Evolutionary conservation across 208 protist species (phyloP).

Genomic region (Hexamita inflata): DNA sequence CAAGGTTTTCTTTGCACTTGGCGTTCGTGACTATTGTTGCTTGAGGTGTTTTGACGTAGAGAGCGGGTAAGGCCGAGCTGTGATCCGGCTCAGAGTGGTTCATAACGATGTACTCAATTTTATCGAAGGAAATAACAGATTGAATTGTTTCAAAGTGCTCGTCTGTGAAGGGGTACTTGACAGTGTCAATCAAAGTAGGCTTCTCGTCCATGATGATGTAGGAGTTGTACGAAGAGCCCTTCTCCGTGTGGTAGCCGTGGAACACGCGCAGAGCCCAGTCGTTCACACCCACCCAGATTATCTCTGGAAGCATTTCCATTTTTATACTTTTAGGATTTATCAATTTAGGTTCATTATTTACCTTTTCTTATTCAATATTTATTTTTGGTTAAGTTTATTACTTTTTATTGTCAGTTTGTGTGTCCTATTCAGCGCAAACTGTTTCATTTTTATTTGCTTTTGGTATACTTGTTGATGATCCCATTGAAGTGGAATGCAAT

Average conservation of each 20-base stretch:
- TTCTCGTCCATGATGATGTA: slow-evolving; percentile 6
- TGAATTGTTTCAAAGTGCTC: not conserved
- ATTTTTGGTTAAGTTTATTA: no score
- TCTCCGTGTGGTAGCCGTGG: slow-evolving; percentile 17
- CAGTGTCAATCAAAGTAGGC: slow-evolving; percentile 21
- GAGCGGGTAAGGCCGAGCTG: not conserved
- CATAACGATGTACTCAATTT: slow-evolving; percentile 19
- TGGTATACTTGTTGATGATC: no score
- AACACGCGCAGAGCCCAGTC: slow-evolving; percentile 3
- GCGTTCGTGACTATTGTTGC: not conserved
- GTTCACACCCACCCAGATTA: slow-evolving; percentile 7
- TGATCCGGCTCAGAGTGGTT: slow-evolving; percentile 12
- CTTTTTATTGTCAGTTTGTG: no score
- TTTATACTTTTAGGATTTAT: no score
- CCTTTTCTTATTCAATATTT: no score
- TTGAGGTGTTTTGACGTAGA: not conserved
- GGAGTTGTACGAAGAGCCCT: slow-evolving; percentile 11
- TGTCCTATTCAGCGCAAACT: no score
- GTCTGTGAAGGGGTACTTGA: not conserved
- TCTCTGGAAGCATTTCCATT: slow-evolving; percentile 11
- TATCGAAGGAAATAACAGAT: not conserved
- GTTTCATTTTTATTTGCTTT: no score
- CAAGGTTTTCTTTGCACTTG: slow-evolving; percentile 21
- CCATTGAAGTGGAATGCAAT: no score
- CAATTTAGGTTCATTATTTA: no score